Percentiles rank a stretch among this genome's conserved stretches.
phyloP scores from a whole-genome alignment of 306 rosid genomes.

The Acacia acuminata region DNA sequence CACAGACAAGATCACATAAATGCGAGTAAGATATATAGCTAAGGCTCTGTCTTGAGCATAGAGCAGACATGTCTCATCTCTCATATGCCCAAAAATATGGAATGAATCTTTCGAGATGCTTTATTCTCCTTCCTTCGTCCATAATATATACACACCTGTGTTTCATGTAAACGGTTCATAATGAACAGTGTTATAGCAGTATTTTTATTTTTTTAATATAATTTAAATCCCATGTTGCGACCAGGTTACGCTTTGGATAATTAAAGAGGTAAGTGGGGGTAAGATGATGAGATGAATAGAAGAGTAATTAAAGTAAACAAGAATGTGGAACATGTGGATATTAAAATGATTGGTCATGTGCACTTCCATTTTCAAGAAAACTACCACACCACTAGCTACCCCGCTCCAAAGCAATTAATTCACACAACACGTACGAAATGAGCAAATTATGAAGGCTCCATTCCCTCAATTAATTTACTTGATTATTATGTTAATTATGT shows the following conservation, averaged over 20 bases:
- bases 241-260: constrained; percentile 14
- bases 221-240: constrained; percentile 15
- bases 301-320: background rate
- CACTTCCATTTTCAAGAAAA: constrained; percentile 16
- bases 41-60: background rate
- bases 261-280: background rate
- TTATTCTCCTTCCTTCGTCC: background rate
- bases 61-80: background rate
- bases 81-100: background rate
- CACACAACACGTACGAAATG: background rate
- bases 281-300: background rate
- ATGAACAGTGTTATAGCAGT: no score
- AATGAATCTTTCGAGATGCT: background rate
- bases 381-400: background rate
- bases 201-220: background rate
- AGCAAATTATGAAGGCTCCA: background rate
- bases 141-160: no score
- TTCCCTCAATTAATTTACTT: constrained; percentile 18
- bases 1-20: background rate
- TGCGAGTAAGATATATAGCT: background rate
- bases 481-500: constrained; percentile 32
- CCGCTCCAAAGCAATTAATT: background rate
- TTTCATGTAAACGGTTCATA: background rate
- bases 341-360: background rate
- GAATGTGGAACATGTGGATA: background rate